Conservation (phyloP, 768 basidiomycete genomes). For the Russula abietina region DNA sequence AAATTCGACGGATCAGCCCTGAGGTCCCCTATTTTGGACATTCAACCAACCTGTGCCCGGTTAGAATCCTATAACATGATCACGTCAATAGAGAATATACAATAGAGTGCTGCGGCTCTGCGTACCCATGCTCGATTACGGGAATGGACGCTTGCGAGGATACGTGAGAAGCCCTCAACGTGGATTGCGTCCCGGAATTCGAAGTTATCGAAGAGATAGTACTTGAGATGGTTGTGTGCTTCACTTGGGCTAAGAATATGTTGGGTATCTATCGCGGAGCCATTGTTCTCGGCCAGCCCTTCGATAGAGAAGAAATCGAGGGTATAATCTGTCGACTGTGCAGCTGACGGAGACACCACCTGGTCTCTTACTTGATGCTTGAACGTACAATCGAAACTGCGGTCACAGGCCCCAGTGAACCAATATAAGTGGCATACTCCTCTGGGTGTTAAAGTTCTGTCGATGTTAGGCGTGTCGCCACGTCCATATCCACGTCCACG, state of each 20-base stretch:
- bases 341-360: background rate
- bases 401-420: constrained; percentile 29
- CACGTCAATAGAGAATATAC: background rate
- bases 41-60: constrained; percentile 29
- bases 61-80: constrained; percentile 24
- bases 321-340: background rate
- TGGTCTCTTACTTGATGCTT: constrained; percentile 25
- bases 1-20: background rate
- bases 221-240: constrained; percentile 29
- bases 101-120: background rate
- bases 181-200: constrained; percentile 25
- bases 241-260: constrained; percentile 25
- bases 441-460: constrained; percentile 19
- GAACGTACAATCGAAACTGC: constrained; percentile 29
- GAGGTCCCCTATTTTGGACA: background rate
- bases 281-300: constrained; percentile 24
- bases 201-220: constrained; percentile 27
- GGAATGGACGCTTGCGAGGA: constrained; percentile 28
- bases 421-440: constrained; percentile 31
- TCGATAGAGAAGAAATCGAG: constrained; percentile 27
- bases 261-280: constrained; percentile 11
- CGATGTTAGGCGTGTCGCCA: constrained; percentile 8
- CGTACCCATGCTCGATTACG: constrained; percentile 28
- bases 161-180: constrained; percentile 29
- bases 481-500: constrained; percentile 17